phyloP scores from a whole-genome alignment of 2,329 filamentous ascomycete genomes.

The Aplosporella prunicola region DNA sequence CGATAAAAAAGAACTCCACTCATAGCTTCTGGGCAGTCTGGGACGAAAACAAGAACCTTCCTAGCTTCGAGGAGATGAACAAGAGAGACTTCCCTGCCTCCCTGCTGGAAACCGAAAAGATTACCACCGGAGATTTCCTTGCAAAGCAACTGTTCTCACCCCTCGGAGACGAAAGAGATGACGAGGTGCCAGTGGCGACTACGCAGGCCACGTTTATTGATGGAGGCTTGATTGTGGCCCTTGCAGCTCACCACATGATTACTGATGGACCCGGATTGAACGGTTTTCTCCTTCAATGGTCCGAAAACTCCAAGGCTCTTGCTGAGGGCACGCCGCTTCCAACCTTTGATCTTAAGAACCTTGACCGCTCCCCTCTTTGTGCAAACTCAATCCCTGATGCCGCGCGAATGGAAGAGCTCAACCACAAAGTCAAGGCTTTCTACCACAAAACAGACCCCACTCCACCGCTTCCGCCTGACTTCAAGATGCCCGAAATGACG shows the following conservation, averaged over 20 bases:
- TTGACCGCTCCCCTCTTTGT: constrained; percentile 10
- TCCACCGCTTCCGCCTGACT: constrained; percentile 16
- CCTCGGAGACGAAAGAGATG: constrained; percentile 9
- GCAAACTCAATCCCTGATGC: background rate
- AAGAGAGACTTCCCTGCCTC: constrained; percentile 14
- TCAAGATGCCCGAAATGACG: constrained; percentile 18
- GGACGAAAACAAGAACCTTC: constrained; percentile 14
- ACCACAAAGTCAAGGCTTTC: constrained; percentile 8
- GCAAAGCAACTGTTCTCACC: constrained; percentile 12
- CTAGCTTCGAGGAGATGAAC: constrained; percentile 14
- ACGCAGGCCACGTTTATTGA: constrained; percentile 22
- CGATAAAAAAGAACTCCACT: constrained; percentile 11
- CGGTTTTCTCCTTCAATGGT: constrained; percentile 20
- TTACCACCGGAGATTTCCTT: constrained; percentile 7
- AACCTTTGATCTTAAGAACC: constrained; percentile 2
- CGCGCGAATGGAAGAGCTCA: constrained; percentile 1
- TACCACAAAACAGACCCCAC: constrained; percentile 13
- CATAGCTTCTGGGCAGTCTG: constrained; percentile 12
- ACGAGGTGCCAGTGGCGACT: constrained; percentile 11
- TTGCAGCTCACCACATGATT: constrained; percentile 19
- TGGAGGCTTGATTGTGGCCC: constrained; percentile 20
- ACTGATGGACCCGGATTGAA: constrained; percentile 20
- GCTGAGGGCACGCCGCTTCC: constrained; percentile 12
- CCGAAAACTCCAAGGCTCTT: constrained; percentile 17
- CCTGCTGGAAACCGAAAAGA: constrained; percentile 9